Conservation (phyloP, 129 eudicot genomes). For the Flaveria bidentis region DNA sequence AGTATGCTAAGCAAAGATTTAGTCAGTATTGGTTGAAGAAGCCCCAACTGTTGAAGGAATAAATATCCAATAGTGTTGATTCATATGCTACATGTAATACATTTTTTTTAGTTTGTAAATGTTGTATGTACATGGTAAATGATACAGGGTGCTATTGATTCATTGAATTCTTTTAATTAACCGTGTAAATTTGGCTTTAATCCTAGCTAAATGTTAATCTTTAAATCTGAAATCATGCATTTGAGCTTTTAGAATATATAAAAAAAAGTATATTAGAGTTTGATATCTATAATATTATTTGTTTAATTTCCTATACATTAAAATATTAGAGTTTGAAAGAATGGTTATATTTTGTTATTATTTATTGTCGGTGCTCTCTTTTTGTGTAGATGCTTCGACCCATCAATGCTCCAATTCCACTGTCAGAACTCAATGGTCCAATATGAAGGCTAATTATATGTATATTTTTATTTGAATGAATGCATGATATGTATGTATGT, state of each 20-base stretch:
- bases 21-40: slow-evolving; percentile 43
- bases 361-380: no score
- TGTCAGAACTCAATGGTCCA: no score
- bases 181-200: neutral
- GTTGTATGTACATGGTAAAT: slow-evolving; percentile 24
- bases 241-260: slow-evolving; percentile 14
- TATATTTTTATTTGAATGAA: no score
- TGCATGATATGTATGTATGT: no score
- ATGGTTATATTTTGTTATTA: no score
- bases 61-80: neutral
- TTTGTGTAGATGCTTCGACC: no score
- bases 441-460: no score
- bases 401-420: no score
- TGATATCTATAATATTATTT: no score
- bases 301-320: no score
- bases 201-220: neutral
- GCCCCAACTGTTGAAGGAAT: slow-evolving; percentile 24
- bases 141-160: slow-evolving; percentile 17
- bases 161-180: neutral
- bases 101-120: slow-evolving; percentile 20
- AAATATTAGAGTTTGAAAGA: no score
- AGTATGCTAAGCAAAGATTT: slow-evolving; percentile 63
- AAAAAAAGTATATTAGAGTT: slow-evolving; percentile 13
- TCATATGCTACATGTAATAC: slow-evolving; percentile 16
- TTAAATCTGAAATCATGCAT: slow-evolving; percentile 1